Percentiles rank a stretch among this genome's conserved stretches.
Conservation (phyloP, 2,329 filamentous ascomycete genomes). For the Ustilaginoidea virens region DNA sequence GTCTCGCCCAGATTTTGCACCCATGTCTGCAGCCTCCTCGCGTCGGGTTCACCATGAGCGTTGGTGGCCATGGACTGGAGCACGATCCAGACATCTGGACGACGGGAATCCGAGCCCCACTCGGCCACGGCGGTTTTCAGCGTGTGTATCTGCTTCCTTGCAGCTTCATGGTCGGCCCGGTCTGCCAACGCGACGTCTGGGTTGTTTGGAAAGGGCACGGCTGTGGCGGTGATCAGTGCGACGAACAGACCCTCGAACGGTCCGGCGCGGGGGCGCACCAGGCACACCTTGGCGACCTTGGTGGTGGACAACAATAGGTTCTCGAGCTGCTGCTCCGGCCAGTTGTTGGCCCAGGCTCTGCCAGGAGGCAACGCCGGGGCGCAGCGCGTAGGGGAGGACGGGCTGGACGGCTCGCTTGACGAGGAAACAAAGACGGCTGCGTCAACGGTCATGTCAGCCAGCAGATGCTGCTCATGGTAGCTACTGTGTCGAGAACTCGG, state of each 20-base stretch:
- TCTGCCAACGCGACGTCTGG: conserved; percentile 16
- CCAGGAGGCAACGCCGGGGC: too few relatives aligned
- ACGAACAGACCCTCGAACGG: conserved; percentile 33
- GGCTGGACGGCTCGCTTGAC: conserved; percentile 1
- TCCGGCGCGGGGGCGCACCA: conserved; percentile 32
- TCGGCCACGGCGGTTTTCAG: conserved; percentile 25
- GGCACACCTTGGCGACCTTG: conserved; percentile 23
- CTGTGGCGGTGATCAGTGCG: conserved; percentile 26
- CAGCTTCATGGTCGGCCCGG: conserved; percentile 21
- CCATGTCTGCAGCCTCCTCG: conserved; percentile 34
- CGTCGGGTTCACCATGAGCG: conserved; percentile 22
- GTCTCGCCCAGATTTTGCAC: conserved; percentile 35
- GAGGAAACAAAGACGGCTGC: conserved; percentile 5
- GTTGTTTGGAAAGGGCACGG: conserved; percentile 6
- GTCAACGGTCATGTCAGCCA: conserved; percentile 6
- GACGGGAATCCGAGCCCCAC: conserved; percentile 14
- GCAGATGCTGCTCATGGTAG: conserved; percentile 3
- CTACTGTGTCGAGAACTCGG: conserved; percentile 3
- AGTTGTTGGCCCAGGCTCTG: too few relatives aligned
- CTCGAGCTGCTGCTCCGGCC: conserved; percentile 15
- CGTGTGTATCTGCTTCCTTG: conserved; percentile 24
- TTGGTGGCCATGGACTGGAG: conserved; percentile 29
- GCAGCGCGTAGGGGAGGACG: too few relatives aligned
- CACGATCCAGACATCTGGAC: conserved; percentile 33
- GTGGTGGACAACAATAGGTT: conserved; percentile 23